These are phyloP conservation scores for Porphyra umbilicalis DNA, from an alignment of 31 red algal species.

Conservation along the genomic window DNA sequence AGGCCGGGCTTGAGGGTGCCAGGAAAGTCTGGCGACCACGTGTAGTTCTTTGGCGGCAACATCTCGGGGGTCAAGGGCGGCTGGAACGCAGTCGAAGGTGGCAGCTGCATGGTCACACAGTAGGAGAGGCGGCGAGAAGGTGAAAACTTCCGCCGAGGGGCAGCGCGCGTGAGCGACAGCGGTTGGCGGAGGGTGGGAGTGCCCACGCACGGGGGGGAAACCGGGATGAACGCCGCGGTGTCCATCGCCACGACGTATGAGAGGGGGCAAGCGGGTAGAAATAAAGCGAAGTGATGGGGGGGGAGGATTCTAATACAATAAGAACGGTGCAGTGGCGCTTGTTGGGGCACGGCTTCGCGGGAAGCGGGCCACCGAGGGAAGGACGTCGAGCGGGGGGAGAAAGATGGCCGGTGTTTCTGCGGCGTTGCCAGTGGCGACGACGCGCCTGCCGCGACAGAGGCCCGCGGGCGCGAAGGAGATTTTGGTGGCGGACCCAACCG, in stretches of 20 bases:
- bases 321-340: too few species aligned
- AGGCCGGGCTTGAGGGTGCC: slow-evolving; percentile 42
- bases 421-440: too few species aligned
- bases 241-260: too few species aligned
- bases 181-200: background rate
- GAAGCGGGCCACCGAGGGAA: too few species aligned
- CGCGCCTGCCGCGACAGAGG: too few species aligned
- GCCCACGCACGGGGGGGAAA: background rate
- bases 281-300: too few species aligned
- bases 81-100: slow-evolving; percentile 7
- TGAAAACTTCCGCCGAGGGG: background rate
- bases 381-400: too few species aligned
- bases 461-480: too few species aligned
- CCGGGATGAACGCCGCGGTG: background rate
- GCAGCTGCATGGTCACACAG: slow-evolving; percentile 23
- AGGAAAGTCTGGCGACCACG: slow-evolving; percentile 33
- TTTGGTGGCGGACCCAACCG: too few species aligned
- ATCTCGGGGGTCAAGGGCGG: slow-evolving; percentile 12
- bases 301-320: too few species aligned
- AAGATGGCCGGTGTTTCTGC: too few species aligned
- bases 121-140: background rate
- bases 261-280: background rate
- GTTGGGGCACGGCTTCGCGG: too few species aligned
- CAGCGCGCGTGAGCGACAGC: background rate
- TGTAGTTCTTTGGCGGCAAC: slow-evolving; percentile 23